Conservation (phyloP, 2,329 filamentous ascomycete genomes). For the Dissoconium aciculare region DNA sequence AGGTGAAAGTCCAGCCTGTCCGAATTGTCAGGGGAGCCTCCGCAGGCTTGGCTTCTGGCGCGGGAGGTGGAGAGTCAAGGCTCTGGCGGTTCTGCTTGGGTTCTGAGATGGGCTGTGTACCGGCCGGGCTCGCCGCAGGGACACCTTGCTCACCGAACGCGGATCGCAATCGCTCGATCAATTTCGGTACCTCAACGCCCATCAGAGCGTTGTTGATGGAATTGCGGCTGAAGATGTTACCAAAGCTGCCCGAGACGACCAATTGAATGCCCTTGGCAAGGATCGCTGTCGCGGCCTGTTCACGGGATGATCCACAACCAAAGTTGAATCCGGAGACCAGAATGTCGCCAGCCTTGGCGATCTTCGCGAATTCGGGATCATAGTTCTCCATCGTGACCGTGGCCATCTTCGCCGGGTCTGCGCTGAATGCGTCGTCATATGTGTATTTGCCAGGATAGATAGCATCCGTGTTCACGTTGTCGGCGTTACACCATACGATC, state of each 20-base stretch:
- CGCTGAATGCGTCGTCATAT: constrained; percentile 70
- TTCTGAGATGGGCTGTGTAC: constrained; percentile 33
- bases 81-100: constrained; percentile 37
- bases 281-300: constrained; percentile 80
- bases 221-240: constrained; percentile 69
- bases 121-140: constrained; percentile 10
- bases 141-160: constrained; percentile 31
- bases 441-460: constrained; percentile 90
- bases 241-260: constrained; percentile 66
- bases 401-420: constrained; percentile 66
- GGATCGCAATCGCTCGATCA: constrained; percentile 51
- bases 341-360: constrained; percentile 58
- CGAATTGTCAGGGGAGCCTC: constrained; percentile 44
- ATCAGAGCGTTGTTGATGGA: constrained; percentile 67
- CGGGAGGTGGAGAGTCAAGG: constrained; percentile 36
- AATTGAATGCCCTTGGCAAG: constrained; percentile 67
- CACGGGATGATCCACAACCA: constrained; percentile 64
- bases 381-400: constrained; percentile 91
- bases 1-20: constrained; percentile 70
- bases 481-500: constrained; percentile 72
- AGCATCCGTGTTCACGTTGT: constrained; percentile 81
- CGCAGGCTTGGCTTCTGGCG: constrained; percentile 32
- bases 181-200: constrained; percentile 52
- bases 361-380: constrained; percentile 51
- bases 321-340: constrained; percentile 82